Percentiles rank a stretch among this genome's conserved stretches.
These are phyloP conservation scores for Phlebiopsis flavidoalba DNA, from an alignment of 768 basidiomycete species.

Conservation along the genomic window DNA sequence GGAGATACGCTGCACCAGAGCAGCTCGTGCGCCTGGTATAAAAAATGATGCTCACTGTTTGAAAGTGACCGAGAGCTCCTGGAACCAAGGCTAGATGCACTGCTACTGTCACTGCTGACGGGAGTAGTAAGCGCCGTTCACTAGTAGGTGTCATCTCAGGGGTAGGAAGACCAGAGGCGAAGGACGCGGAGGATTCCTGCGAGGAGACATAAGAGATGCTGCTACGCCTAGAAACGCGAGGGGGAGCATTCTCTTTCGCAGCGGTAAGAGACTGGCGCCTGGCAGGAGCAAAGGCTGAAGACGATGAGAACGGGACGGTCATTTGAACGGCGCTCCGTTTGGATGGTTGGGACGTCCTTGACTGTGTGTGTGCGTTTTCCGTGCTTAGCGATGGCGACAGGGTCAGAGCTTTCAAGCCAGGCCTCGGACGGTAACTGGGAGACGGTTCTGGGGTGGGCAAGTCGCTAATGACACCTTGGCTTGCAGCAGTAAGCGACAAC, in stretches of 20 bases:
- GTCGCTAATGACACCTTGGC: slow-evolving; percentile 23
- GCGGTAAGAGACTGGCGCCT: slow-evolving; percentile 35
- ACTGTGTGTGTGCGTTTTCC: slow-evolving; percentile 6
- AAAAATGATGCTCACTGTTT: slow-evolving; percentile 77
- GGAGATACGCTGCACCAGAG: slow-evolving; percentile 76
- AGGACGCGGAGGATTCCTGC: slow-evolving; percentile 25
- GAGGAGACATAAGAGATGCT: slow-evolving; percentile 74
- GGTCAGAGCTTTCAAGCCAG: slow-evolving; percentile 50
- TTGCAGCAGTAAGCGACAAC: slow-evolving; percentile 55
- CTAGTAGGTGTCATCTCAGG: slow-evolving; percentile 71
- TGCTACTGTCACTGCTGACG: slow-evolving; percentile 27
- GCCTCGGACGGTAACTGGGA: slow-evolving; percentile 43
- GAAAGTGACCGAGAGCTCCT: slow-evolving; percentile 42
- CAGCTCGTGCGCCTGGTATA: slow-evolving; percentile 79
- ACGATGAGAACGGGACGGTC: slow-evolving; percentile 26
- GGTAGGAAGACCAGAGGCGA: slow-evolving; percentile 53
- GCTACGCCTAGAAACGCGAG: slow-evolving; percentile 41
- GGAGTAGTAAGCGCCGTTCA: slow-evolving; percentile 40
- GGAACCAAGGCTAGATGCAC: slow-evolving; percentile 16
- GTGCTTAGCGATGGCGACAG: slow-evolving; percentile 29
- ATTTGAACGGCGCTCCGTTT: slow-evolving; percentile 31
- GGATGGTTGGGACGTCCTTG: slow-evolving; percentile 9
- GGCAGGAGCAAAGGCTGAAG: slow-evolving; percentile 19
- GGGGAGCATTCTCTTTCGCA: slow-evolving; percentile 14
- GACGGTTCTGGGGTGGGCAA: slow-evolving; percentile 44